Evolutionary conservation across 2,329 filamentous ascomycete species (phyloP), one percentile per base, ranked within the genome.

Genomic region (Samsoniella hepiali): DNA sequence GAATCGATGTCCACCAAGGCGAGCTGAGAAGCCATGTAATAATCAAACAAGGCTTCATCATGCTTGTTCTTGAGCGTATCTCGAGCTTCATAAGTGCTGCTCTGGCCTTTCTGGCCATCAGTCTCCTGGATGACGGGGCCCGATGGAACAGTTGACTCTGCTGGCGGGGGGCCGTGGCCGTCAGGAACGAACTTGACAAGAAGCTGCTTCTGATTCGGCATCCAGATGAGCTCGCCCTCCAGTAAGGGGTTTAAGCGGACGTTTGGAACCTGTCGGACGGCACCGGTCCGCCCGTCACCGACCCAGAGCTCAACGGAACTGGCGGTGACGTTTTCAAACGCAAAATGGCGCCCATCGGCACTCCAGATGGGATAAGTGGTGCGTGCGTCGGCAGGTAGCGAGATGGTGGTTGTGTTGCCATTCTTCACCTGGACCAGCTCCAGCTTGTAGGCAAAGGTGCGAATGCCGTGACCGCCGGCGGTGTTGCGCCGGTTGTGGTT

Each of bases 271-370:
- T 49, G 59, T 13, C 51, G 40, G 3, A 53, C 51, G 31, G 44
- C 31, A 11, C 59, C 59, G 8, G 51, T 62, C n/a, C 47, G 31
- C 8, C 50, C 59, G 49, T 47, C 42, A 11, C 50, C 59, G 22
- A 62, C 15, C 59, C 59, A 62, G 32, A 62, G 59, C 31, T 62
- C 59, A 10, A 62, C 59, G n/a, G 59, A 55, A 22, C 7, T 15
- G 50, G 59, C 31, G 42, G 59, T 62, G 42, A 62, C n/a, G 59
- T 62, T 62, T 31, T 62, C 40, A 56, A 62, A 62, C 3, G 51
- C 59, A 40, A 62, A 62, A 27, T 56, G 27, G 40, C 22, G 40
- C 3, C 59, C 59, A 32, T 56, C 27, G 9, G 59, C 59, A 11
- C 51, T 62, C 59, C 59, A 62, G 31, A 62, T n/a, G 7, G 59